These are phyloP conservation scores for Collybia sordida DNA, from an alignment of 768 basidiomycete species.

Conservation along the genomic window DNA sequence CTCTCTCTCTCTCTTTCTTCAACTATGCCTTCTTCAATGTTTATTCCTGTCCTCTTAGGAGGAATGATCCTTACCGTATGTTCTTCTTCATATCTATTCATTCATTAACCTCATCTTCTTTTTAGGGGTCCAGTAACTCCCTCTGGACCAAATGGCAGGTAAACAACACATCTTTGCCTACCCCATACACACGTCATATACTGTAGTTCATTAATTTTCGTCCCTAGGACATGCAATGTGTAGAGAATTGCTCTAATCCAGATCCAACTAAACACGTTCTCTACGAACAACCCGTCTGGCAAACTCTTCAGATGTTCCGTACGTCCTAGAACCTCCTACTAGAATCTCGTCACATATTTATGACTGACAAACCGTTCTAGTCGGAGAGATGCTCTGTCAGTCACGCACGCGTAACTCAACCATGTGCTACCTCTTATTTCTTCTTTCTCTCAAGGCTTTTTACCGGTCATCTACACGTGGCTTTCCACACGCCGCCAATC, in stretches of 20 bases:
- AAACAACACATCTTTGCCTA: slow-evolving; percentile 21
- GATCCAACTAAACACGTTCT: slow-evolving; percentile 62
- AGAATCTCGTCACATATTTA: slow-evolving; percentile 16
- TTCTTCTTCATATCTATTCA: neutral
- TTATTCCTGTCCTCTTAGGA: slow-evolving; percentile 76
- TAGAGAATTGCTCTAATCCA: slow-evolving; percentile 81
- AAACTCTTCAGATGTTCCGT: slow-evolving; percentile 90
- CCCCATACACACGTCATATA: neutral
- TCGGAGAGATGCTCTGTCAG: slow-evolving; percentile 94
- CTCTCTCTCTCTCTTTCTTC: slow-evolving; percentile 16
- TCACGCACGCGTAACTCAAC: slow-evolving; percentile 26
- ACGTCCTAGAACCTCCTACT: slow-evolving; percentile 32
- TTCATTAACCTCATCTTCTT: slow-evolving; percentile 4
- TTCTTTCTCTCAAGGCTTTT: slow-evolving; percentile 60
- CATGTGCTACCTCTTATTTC: slow-evolving; percentile 24
- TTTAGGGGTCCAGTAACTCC: slow-evolving; percentile 76
- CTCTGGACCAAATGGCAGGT: slow-evolving; percentile 86
- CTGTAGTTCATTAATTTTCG: neutral
- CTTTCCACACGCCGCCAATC: slow-evolving; percentile 44
- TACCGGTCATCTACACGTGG: slow-evolving; percentile 79
- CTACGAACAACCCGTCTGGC: slow-evolving; percentile 96
- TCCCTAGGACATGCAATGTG: slow-evolving; percentile 93
- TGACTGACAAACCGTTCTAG: slow-evolving; percentile 41
- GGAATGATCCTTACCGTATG: slow-evolving; percentile 91
- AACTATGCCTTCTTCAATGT: slow-evolving; percentile 66